These are phyloP conservation scores for Tylopilus subfusipes DNA, from an alignment of 768 basidiomycete genomes.

Conservation along the genomic window DNA sequence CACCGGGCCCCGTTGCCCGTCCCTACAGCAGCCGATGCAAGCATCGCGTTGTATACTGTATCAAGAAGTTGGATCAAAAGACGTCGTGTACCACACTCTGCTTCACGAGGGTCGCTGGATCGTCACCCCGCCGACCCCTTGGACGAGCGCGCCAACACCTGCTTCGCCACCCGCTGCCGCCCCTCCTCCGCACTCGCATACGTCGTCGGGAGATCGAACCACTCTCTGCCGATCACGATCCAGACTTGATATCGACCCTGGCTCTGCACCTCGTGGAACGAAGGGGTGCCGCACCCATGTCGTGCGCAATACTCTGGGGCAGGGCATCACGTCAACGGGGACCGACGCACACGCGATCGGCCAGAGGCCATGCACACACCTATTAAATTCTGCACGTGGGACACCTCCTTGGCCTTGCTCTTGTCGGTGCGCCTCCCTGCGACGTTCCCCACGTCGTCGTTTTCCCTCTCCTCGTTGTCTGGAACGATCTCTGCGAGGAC, in stretches of 20 bases:
- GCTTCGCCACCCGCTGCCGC: conserved; percentile 42
- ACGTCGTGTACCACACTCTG: not conserved
- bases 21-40: not conserved
- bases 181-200: conserved; percentile 40
- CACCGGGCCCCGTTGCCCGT: not conserved
- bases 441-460: not conserved
- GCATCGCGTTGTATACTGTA: not conserved
- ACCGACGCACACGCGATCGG: too few species aligned
- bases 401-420: conserved; percentile 10
- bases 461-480: not conserved
- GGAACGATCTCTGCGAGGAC: not conserved
- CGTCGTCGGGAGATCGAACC: conserved; percentile 41
- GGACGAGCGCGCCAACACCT: conserved; percentile 39
- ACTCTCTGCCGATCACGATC: conserved; percentile 44
- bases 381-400: conserved; percentile 16
- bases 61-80: not conserved
- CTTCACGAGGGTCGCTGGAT: not conserved
- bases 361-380: conserved; percentile 3
- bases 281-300: conserved; percentile 26
- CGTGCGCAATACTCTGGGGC: conserved; percentile 20
- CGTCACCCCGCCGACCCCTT: conserved; percentile 11
- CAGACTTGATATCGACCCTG: conserved; percentile 37
- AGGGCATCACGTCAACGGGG: not conserved
- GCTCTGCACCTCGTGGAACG: conserved; percentile 31
- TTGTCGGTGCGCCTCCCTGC: not conserved